Evolutionary conservation across 2,329 filamentous ascomycete genomes (phyloP), one percentile per base, ranked within the genome.

Genomic region (Ophiostoma sp.): DNA sequence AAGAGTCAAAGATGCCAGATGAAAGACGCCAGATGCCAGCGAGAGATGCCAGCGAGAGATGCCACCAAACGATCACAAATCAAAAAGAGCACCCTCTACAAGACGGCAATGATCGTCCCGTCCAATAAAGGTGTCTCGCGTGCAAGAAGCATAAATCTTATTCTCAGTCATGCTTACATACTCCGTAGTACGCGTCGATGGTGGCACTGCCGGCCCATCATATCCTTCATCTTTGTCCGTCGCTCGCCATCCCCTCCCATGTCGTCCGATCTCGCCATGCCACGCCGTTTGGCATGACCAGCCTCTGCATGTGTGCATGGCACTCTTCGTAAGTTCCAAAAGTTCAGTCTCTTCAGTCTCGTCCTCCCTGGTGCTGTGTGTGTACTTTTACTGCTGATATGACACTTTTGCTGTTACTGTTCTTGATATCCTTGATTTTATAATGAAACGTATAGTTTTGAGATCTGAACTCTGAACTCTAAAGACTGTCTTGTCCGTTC

Each of bases 391-490:
- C 3, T 27, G 8, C 2, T 57, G 52, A 15, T 57, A 11, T 27
- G 48, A 10, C 1, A 39, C 6, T 39, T 11, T 8, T 39, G 11
- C 27, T 31, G 5, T 48, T 27, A 11, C 27, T 54, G n/a, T 23
- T 57, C 23, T 23, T 57, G n/a, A 57, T 57, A 57, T 11, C 52
- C 52, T 57, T 57, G 52, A 57, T 57, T 57, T 57, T 31, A 15
- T 10, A 31, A 27, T 57, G 52, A 57, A 27, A 57, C 52, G 23
- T 57, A 57, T n/a, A n/a, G 52, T 31, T 27, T 7, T 27, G 10
- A 6, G 8, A 13, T 57, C n/a, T 57, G 36, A 10, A 11, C 10
- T 48, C 17, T 48, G 17, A 6, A 48, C 1, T 20, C 7, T 1
- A 48, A 48, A 7, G 5, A 57, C 27, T 57, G 52, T 57, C 52